Evolutionary conservation across 345 rosid species (phyloP), one percentile per base, ranked within the genome.

Genomic region (Citrus unshiu): DNA sequence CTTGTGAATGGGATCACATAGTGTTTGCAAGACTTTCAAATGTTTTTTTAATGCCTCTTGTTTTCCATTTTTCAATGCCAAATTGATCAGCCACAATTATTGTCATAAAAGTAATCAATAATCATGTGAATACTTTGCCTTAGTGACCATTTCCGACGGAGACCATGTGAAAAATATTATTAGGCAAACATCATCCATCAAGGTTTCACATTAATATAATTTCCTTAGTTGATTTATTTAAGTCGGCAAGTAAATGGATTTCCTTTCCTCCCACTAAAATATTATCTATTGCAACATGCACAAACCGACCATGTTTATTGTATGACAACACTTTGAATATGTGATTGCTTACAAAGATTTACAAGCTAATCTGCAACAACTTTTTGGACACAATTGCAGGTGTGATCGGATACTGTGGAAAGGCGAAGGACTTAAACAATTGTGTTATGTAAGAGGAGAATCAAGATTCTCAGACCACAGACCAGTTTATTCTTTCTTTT

Each of bases 401-500:
- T 95, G 99, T 54, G 99, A 95, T 84, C 74, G 99, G 60, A 92
- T 95, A 81, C 49, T 93, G 80, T 95, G 98, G 98, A 92, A 81
- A 89, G 99, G 99, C 25, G 94, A 91, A 22, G 98, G 93, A 29
- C 66, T 95, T 77, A 89, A 89, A 78, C 99, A 95, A 68, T 67
- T 91, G 63, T 83, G 89, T 87, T 95, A 95, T 34, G 57, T 76
- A 34, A 87, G 99, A 78, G 97, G 98, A 70, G 98, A 93, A 87
- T 95, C 97, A 14, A 91, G 82, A 85, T 95, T 95, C 86, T 95
- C 99, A 22, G 99, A 95, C 85, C 99, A 95, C 72, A 80, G 98
- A 75, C 98, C 99, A n/a, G 99, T 95, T 75, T 88, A 83, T 49
- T 93, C 98, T 7, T 72, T 92, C 24, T 95, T 95, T 80, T 89